Conservation (phyloP, 2,329 filamentous ascomycete genomes). For the Ilyonectria mors-panacis region DNA sequence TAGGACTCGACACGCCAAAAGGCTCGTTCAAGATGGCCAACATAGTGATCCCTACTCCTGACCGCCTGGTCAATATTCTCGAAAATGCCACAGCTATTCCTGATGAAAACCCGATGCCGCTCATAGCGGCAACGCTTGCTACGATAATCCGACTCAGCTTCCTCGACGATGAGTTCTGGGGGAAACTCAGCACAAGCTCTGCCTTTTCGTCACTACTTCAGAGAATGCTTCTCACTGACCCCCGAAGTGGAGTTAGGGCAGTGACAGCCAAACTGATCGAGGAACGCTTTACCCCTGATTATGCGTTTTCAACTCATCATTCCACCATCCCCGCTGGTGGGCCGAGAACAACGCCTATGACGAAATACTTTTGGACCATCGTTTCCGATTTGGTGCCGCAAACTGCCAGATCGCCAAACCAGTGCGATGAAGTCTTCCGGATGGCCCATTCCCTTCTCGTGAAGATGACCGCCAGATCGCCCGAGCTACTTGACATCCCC, state of each 20-base stretch:
- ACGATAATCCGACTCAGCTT: slow-evolving; percentile 50
- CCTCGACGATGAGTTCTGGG: slow-evolving; percentile 49
- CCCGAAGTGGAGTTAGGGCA: slow-evolving; percentile 46
- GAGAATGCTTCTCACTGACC: slow-evolving; percentile 48
- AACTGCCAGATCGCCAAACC: slow-evolving; percentile 48
- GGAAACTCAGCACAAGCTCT: slow-evolving; percentile 39
- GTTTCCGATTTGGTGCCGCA: slow-evolving; percentile 53
- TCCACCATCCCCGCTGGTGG: background rate
- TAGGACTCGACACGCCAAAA: slow-evolving; percentile 36
- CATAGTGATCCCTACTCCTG: slow-evolving; percentile 38
- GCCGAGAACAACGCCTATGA: slow-evolving; percentile 29
- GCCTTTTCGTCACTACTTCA: slow-evolving; percentile 43
- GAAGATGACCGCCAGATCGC: slow-evolving; percentile 46
- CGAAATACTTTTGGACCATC: slow-evolving; percentile 51
- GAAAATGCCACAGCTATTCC: slow-evolving; percentile 40
- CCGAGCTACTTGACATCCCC: slow-evolving; percentile 51
- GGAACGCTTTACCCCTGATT: slow-evolving; percentile 36
- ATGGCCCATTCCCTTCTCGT: slow-evolving; percentile 59
- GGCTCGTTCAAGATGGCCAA: slow-evolving; percentile 20
- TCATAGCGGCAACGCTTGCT: slow-evolving; percentile 48
- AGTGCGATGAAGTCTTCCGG: slow-evolving; percentile 63
- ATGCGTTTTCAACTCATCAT: background rate
- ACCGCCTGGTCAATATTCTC: slow-evolving; percentile 48
- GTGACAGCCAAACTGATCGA: slow-evolving; percentile 55
- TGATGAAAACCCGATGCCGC: slow-evolving; percentile 44